A percentile compares a stretch with the other conserved stretches of the same genome.
Evolutionary conservation across 164 flowering plant species (phyloP).

Genomic region (Dillenia suffruticosa): DNA sequence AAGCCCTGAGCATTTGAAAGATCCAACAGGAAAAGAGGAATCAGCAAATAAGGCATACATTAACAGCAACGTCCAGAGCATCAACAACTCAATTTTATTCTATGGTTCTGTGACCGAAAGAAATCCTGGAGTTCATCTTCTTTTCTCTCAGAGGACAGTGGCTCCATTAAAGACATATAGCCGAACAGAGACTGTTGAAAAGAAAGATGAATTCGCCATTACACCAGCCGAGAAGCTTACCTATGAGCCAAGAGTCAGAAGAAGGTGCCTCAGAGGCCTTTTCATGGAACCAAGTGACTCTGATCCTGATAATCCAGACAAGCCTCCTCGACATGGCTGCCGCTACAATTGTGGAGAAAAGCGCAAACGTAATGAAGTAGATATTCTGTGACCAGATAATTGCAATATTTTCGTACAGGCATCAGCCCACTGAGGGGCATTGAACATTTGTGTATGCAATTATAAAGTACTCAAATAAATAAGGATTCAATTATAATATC

Average conservation of each 20-base stretch:
- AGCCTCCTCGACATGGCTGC: constrained; percentile 84
- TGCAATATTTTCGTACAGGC: background rate
- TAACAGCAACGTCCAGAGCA: constrained; percentile 64
- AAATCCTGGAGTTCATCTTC: constrained; percentile 61
- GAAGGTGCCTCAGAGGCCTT: constrained; percentile 77
- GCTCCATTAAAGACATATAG: constrained; percentile 16
- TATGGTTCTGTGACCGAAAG: constrained; percentile 42
- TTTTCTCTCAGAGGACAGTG: constrained; percentile 3
- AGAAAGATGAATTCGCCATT: constrained; percentile 28
- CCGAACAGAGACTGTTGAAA: constrained; percentile 14
- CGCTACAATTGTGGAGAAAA: constrained; percentile 22
- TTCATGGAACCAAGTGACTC: constrained; percentile 77
- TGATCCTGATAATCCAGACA: constrained; percentile 60
- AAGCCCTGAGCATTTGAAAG: constrained; percentile 16
- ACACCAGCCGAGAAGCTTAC: constrained; percentile 37
- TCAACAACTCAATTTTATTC: constrained; percentile 64
- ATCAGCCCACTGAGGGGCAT: no score
- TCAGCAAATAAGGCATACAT: constrained; percentile 26
- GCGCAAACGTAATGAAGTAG: constrained; percentile 9
- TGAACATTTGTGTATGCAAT: no score
- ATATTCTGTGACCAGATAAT: background rate
- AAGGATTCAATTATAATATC: no score
- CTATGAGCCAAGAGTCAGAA: constrained; percentile 44
- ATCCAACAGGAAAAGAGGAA: constrained; percentile 23
- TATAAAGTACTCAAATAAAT: no score